Base-by-base conservation (phyloP, 2,329 filamentous ascomycete genomes). In the Cytospora piceicola region DNA sequence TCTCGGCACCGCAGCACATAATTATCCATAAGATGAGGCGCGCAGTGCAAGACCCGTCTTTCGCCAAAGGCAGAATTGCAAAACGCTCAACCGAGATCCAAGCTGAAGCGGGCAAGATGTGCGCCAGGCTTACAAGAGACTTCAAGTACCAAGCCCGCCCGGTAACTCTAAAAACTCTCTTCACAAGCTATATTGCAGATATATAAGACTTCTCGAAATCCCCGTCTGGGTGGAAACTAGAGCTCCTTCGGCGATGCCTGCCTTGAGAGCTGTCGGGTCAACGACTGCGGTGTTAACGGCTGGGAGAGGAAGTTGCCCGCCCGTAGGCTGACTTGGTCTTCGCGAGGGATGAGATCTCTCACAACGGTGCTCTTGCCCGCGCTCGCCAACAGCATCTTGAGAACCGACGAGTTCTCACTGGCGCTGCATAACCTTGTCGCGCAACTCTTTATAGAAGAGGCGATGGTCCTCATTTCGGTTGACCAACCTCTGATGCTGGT, bases 21-120 rank as follows among this genome's bases (percentile, higher is more conserved):
- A n/a, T n/a, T n/a, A n/a, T 61, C 14, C 63, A 65, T 32, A 46
- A 39, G 58, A n/a, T 27, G 1, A 57, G 63, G 14, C 63, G 63
- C 32, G 20, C 14, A 24, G 22, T 15, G 11, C 51, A 24, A 20
- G 27, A 53, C 15, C 51, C 51, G 11, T 53, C 22, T 15, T 30
- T 53, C 12, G 42, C 42, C 6, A 30, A 51, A n/a, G n/a, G 34
- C n/a, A 51, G 30, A 6, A 42, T 61, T 30, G n/a, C 20, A 7
- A 49, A 51, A 20, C 22, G n/a, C 8, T 29, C 49, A 24, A 7
- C 29, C 29, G 46, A 61, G 52, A 42, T 67, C 3, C 34, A 30
- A 20, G 42, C 42, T 4, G 62, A 64, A 6, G 8, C 62, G 2
- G 34, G 57, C 24, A 66, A 64, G 36, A 39, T 39, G 57, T 61